Percentiles rank a stretch among this genome's conserved stretches.
Evolutionary conservation across 2,329 filamentous ascomycete genomes (phyloP).

Genomic region (Tolypocladium cylindrosporum): DNA sequence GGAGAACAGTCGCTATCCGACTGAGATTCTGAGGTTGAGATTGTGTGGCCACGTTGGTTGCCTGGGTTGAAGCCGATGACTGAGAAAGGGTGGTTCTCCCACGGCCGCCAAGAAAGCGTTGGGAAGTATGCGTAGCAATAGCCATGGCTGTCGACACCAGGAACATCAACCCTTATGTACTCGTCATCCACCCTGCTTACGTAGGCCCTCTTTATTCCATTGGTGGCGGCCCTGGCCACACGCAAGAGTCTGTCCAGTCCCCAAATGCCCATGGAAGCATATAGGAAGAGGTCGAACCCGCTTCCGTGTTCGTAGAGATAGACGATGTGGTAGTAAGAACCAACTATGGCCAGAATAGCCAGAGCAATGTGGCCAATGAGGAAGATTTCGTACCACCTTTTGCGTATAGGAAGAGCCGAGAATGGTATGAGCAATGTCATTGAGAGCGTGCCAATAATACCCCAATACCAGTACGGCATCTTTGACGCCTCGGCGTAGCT

Average conservation of each 20-base stretch:
- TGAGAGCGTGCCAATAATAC: conserved; percentile 26
- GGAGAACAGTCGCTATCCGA: conserved; percentile 5
- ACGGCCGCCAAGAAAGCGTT: conserved; percentile 18
- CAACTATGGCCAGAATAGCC: conserved; percentile 28
- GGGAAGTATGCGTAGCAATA: conserved; percentile 22
- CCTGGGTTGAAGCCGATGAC: conserved; percentile 11
- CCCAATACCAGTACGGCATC: conserved; percentile 32
- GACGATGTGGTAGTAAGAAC: conserved; percentile 31
- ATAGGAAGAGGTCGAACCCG: conserved; percentile 29
- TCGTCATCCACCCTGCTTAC: conserved; percentile 16
- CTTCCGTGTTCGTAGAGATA: conserved; percentile 23
- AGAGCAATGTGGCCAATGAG: conserved; percentile 31
- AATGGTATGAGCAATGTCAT: conserved; percentile 19
- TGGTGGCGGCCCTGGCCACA: not conserved
- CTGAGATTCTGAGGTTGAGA: conserved; percentile 3
- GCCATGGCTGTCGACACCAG: conserved; percentile 12
- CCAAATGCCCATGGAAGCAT: conserved; percentile 17
- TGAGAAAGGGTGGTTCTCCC: conserved; percentile 24
- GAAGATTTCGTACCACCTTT: conserved; percentile 31
- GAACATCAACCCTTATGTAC: conserved; percentile 18
- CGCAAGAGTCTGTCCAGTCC: conserved; percentile 17
- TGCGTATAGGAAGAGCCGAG: conserved; percentile 25
- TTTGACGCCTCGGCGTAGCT: conserved; percentile 15
- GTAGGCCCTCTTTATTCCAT: conserved; percentile 17
- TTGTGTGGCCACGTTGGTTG: not conserved